Evolutionary conservation across 2,329 filamentous ascomycete genomes (phyloP).

Genomic region (Fusarium verticillioides): DNA sequence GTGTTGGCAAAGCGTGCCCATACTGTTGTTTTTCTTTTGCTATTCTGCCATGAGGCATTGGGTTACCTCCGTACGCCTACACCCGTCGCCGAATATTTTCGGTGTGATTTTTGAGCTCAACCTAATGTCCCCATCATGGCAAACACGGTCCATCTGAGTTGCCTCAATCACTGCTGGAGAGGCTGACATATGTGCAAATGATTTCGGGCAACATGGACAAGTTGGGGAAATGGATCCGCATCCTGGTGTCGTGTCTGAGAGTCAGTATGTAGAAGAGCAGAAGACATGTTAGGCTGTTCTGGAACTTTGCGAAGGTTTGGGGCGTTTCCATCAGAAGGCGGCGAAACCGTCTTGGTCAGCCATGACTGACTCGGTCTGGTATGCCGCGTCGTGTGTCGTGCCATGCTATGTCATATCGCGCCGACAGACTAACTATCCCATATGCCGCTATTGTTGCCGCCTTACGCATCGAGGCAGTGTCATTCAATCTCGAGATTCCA

Average conservation of each 20-base stretch:
- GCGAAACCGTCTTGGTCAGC: conserved; percentile 33
- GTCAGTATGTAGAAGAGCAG: conserved; percentile 1
- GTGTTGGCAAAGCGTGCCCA: conserved; percentile 15
- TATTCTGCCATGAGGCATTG: background rate
- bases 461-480: conserved; percentile 14
- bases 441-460: conserved; percentile 22
- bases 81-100: conserved; percentile 35
- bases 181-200: conserved; percentile 1
- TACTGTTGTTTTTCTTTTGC: background rate
- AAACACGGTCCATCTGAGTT: conserved; percentile 10
- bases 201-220: conserved; percentile 23
- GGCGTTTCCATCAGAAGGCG: conserved; percentile 19
- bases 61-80: background rate
- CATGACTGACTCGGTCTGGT: conserved; percentile 25
- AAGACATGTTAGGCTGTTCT: conserved; percentile 32
- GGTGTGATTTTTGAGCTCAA: conserved; percentile 11
- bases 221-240: conserved; percentile 24
- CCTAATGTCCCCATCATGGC: conserved; percentile 7
- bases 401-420: conserved; percentile 3
- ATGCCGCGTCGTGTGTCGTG: background rate
- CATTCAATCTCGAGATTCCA: conserved; percentile 18
- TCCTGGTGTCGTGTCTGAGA: conserved; percentile 15
- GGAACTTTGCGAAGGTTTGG: conserved; percentile 28
- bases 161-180: conserved; percentile 16
- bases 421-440: conserved; percentile 14